phyloP scores from a whole-genome alignment of 306 rosid genomes.

The Cicer chorassanicum region DNA sequence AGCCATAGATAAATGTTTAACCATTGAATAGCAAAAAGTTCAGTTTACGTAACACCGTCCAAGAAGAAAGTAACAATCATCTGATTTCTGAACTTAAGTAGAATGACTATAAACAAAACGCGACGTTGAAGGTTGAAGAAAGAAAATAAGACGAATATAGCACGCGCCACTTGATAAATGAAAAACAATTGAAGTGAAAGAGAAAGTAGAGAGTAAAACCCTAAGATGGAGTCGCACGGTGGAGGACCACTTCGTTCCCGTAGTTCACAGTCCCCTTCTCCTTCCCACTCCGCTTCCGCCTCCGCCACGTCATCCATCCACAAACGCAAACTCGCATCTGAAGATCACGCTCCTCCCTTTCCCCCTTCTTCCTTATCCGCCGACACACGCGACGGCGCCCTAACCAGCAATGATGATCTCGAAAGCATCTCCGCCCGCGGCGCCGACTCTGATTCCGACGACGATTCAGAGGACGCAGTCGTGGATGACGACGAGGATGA shows the following conservation, averaged over 20 bases:
- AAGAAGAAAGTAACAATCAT: too few species aligned
- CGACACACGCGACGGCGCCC: constrained; percentile 89
- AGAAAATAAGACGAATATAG: background rate
- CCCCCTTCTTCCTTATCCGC: constrained; percentile 94
- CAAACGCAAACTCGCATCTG: constrained; percentile 82
- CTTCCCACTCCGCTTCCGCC: constrained; percentile 92
- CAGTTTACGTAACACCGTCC: too few species aligned
- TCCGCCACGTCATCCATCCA: constrained; percentile 92
- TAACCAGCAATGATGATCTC: constrained; percentile 91
- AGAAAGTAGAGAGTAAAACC: background rate
- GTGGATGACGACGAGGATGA: constrained; percentile 77
- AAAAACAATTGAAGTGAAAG: background rate
- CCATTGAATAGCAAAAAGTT: too few species aligned
- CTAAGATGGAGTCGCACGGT: constrained; percentile 78
- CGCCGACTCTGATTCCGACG: constrained; percentile 82
- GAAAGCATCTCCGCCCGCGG: constrained; percentile 96
- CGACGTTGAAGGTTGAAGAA: background rate
- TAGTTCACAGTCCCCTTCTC: constrained; percentile 90
- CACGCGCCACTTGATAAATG: background rate
- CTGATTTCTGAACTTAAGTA: too few species aligned
- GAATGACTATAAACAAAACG: too few species aligned
- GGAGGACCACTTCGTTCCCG: constrained; percentile 86
- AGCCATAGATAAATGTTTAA: too few species aligned
- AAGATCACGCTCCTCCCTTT: constrained; percentile 89
- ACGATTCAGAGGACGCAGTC: constrained; percentile 76